These are phyloP conservation scores for Ophioceras dolichostomum DNA, from an alignment of 2,329 filamentous ascomycete species.

Conservation along the genomic window DNA sequence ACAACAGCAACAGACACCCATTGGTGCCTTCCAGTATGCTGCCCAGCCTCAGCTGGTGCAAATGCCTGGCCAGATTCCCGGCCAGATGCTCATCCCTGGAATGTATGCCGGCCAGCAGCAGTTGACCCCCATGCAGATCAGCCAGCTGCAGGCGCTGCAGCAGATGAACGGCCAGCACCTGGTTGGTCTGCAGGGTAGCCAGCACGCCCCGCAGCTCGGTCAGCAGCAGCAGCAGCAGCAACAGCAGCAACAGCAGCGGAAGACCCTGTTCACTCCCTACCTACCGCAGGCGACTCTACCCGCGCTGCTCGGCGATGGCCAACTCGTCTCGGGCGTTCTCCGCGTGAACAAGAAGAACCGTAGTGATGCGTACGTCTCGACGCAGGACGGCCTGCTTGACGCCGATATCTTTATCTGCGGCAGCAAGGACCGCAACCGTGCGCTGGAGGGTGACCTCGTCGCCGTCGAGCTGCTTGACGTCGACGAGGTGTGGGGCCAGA, in stretches of 20 bases:
- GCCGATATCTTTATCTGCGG: slow-evolving; percentile 99
- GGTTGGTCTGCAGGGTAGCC: slow-evolving; percentile 54
- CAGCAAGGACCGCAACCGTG: slow-evolving; percentile 96
- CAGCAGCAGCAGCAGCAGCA: slow-evolving; percentile 65
- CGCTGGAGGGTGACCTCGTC: slow-evolving; percentile 89
- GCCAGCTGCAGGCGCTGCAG: slow-evolving; percentile 85
- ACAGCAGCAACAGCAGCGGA: slow-evolving; percentile 95
- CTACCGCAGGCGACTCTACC: slow-evolving; percentile 89
- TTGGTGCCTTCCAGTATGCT: slow-evolving; percentile 83
- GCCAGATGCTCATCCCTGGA: slow-evolving; percentile 75
- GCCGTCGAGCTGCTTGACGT: slow-evolving; percentile 94
- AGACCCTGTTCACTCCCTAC: slow-evolving; percentile 97
- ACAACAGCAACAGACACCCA: slow-evolving; percentile 70
- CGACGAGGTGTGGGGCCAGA: slow-evolving; percentile 96
- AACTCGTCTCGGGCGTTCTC: slow-evolving; percentile 90
- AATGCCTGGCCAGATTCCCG: slow-evolving; percentile 46
- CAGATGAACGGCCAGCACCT: slow-evolving; percentile 70
- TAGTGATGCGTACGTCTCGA: slow-evolving; percentile 95
- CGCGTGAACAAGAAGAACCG: slow-evolving; percentile 99
- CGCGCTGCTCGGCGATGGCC: slow-evolving; percentile 78
- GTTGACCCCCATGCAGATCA: slow-evolving; percentile 76
- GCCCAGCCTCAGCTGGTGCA: slow-evolving; percentile 80
- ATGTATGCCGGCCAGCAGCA: slow-evolving; percentile 70
- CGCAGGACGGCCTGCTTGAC: slow-evolving; percentile 74
- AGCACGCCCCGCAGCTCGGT: slow-evolving; percentile 57